phyloP scores from a whole-genome alignment of 1,284 basidiomycete species.

The Leccinum glutinopallens region DNA sequence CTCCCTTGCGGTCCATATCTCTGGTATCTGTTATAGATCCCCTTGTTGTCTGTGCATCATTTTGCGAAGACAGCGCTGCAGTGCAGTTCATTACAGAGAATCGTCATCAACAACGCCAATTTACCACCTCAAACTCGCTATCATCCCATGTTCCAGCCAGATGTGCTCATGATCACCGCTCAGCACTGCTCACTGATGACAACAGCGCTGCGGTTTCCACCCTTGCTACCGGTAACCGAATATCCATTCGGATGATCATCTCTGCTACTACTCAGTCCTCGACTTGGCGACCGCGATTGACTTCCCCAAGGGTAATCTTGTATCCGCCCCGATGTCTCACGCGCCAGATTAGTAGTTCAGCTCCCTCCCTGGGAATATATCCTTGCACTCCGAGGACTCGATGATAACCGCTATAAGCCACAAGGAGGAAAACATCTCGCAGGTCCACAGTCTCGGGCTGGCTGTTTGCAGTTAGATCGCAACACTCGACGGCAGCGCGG shows the following conservation, averaged over 20 bases:
- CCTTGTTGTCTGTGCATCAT: slow-evolving; percentile 26
- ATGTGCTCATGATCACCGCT: not conserved
- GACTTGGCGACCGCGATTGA: slow-evolving; percentile 24
- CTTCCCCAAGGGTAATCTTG: slow-evolving; percentile 22
- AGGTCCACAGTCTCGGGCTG: slow-evolving; percentile 17
- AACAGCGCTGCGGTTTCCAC: slow-evolving; percentile 1
- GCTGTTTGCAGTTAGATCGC: slow-evolving; percentile 17
- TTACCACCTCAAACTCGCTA: slow-evolving; percentile 14
- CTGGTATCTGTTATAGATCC: slow-evolving; percentile 27
- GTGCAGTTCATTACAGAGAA: slow-evolving; percentile 16
- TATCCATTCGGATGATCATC: slow-evolving; percentile 12
- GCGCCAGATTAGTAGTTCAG: slow-evolving; percentile 23
- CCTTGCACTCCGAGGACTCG: slow-evolving; percentile 33
- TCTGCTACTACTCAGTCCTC: slow-evolving; percentile 13
- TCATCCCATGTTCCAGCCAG: slow-evolving; percentile 8
- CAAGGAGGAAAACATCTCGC: slow-evolving; percentile 9
- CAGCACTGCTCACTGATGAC: slow-evolving; percentile 2
- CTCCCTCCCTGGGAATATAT: slow-evolving; percentile 20
- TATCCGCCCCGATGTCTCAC: slow-evolving; percentile 28
- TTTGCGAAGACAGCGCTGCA: slow-evolving; percentile 26
- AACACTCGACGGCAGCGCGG: slow-evolving; percentile 12
- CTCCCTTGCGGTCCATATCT: slow-evolving; percentile 18
- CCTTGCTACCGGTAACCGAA: slow-evolving; percentile 6
- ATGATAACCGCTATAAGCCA: slow-evolving; percentile 14
- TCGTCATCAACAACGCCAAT: slow-evolving; percentile 17